Percentiles rank a stretch among this genome's conserved stretches.
phyloP scores from a whole-genome alignment of 2,329 filamentous ascomycete genomes.

The Fusarium sp. region DNA sequence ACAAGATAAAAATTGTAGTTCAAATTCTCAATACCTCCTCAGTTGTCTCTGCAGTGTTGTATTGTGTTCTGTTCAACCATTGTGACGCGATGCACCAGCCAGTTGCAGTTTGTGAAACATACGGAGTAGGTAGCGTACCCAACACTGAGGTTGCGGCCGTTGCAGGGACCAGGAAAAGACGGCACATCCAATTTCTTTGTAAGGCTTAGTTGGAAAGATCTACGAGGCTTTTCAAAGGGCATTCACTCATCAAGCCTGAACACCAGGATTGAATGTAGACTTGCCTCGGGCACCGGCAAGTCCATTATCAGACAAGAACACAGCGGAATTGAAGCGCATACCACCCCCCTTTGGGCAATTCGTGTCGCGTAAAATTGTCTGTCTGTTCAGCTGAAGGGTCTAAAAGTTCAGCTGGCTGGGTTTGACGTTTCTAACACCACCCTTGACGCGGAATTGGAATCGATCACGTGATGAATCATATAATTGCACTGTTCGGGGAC shows the following conservation, averaged over 20 bases:
- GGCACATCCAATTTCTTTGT: not conserved
- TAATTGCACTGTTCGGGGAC: not conserved
- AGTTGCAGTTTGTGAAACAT: conserved; percentile 10
- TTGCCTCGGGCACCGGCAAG: not conserved
- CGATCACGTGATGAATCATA: not conserved
- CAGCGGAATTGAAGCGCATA: conserved; percentile 25
- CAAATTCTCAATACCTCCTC: not conserved
- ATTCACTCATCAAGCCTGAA: not conserved
- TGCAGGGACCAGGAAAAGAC: conserved; percentile 6
- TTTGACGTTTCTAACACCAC: not conserved
- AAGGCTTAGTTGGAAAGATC: conserved; percentile 4
- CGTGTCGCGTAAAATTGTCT: conserved; percentile 12
- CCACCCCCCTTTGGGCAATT: conserved; percentile 26
- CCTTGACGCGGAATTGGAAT: not conserved
- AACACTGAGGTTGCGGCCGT: not conserved
- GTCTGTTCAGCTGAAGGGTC: conserved; percentile 26
- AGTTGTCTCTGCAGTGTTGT: not conserved
- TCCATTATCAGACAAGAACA: not conserved
- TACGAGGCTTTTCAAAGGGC: not conserved
- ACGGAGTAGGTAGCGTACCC: not conserved
- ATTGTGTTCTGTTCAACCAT: not conserved
- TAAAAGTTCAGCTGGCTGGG: conserved; percentile 14
- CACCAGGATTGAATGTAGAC: not conserved
- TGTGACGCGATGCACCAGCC: not conserved
- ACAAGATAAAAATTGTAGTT: conserved; percentile 20